Percentiles rank a stretch among this genome's conserved stretches.
Evolutionary conservation across 108 stramenopile species (phyloP).

Genomic region (Chaetoceros tenuissimus): DNA sequence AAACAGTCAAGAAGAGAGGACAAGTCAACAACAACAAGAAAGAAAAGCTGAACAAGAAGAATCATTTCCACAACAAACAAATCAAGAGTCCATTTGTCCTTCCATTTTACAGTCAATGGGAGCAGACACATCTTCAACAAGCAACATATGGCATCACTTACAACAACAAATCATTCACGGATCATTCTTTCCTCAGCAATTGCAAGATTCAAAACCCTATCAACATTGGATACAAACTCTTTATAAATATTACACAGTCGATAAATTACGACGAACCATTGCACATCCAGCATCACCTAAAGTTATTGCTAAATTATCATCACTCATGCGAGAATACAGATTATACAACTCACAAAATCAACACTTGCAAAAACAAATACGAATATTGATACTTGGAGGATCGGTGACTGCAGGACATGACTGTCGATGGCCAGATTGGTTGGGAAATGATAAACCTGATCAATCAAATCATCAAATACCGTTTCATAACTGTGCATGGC

Average conservation of each 20-base stretch:
- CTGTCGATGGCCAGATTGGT: background rate
- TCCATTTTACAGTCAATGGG: background rate
- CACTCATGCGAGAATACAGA: background rate
- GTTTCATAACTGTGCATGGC: slow-evolving; percentile 5
- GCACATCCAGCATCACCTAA: background rate
- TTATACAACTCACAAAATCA: background rate
- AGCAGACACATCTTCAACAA: background rate
- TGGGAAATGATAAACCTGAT: background rate
- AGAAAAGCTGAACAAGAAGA: no score
- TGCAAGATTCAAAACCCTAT: background rate
- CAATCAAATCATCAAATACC: background rate
- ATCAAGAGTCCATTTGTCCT: no score
- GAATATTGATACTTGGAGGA: background rate
- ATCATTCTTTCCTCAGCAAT: background rate
- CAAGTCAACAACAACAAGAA: no score
- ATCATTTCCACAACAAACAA: no score
- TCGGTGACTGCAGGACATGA: background rate
- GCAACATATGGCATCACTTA: background rate
- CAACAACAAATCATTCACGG: background rate
- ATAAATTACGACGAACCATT: background rate
- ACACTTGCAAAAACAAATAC: background rate
- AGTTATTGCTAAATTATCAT: background rate
- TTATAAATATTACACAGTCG: background rate
- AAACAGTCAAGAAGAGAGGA: no score
- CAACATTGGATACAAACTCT: background rate